Base-by-base conservation (phyloP, 177 flowering plant genomes). In the Vitis hybrid region DNA sequence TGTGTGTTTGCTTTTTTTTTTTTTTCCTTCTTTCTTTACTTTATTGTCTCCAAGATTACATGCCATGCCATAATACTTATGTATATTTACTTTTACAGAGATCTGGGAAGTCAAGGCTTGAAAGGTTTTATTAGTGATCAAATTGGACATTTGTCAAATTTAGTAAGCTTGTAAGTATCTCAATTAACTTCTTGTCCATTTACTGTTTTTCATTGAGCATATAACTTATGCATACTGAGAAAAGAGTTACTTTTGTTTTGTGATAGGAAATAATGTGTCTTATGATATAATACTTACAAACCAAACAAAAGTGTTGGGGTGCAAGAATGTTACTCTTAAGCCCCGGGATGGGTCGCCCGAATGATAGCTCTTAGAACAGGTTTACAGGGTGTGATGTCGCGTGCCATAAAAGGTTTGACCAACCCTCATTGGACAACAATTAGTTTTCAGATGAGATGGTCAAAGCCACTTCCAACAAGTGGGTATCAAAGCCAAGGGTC, bases 151-250 rank as follows among this genome's bases (percentile, higher is more conserved):
- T 78, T 95, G 76, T 48, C 89, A 69, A 84, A 91, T 77, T 88
- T 95, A 88, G 90, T 88, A 82, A 89, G 87, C 97, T 78, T 95
- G 99, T 95, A 90, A 93, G 99, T 91, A 87, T 83, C 86, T 63
- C 69, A 73, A 63, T 53, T 49, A 62, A 31, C 16, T 64, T 60
- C 63, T 6, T 39, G 10, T 39, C 10, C 56, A 11, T 26, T 57
- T 31, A 4, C 11, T 13, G 26, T 61, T 29, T 18, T 2, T 45
- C 10, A 59, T 12, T 13, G 34, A 52, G 5, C 13, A 8, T 3
- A 34, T 10, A 3, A 22, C 10, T 5, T 61, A 34, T 26, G 29
- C 29, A 26, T 26, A 26, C 29, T 26, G 29, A 26, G 29, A 26
- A 26, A 26, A 26, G 29, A 26, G 29, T 49, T 18, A 3, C 7